These are phyloP conservation scores for Coniochaeta hoffmannii DNA, from an alignment of 2,329 filamentous ascomycete species.

Conservation along the genomic window DNA sequence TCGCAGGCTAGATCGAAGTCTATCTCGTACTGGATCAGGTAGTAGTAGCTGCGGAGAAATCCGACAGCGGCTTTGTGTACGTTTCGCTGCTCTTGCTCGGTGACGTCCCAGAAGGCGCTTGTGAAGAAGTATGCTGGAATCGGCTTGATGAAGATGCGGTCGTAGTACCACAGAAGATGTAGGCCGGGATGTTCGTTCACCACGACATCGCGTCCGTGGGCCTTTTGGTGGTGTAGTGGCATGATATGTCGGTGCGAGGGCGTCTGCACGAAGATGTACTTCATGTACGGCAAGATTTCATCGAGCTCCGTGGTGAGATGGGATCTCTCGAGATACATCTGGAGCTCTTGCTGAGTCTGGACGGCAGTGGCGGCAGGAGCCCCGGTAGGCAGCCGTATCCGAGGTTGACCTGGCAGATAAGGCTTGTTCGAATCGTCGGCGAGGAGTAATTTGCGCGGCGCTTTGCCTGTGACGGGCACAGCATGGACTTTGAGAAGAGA, in stretches of 20 bases:
- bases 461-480: neutral
- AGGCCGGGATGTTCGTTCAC: constrained; percentile 31
- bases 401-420: constrained; percentile 18
- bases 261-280: constrained; percentile 21
- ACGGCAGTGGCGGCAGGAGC: neutral
- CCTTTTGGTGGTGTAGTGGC: constrained; percentile 28
- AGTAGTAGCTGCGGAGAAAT: constrained; percentile 26
- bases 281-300: constrained; percentile 16
- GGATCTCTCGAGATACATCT: constrained; percentile 11
- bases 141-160: constrained; percentile 34
- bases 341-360: constrained; percentile 6
- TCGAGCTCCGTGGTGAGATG: constrained; percentile 15
- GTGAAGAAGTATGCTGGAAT: constrained; percentile 28
- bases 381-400: constrained; percentile 10
- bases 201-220: constrained; percentile 28
- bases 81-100: constrained; percentile 11
- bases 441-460: neutral
- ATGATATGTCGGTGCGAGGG: constrained; percentile 20
- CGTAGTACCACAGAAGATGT: constrained; percentile 32
- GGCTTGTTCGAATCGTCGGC: neutral
- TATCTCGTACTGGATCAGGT: constrained; percentile 24
- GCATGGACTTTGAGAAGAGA: neutral
- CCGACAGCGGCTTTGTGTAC: constrained; percentile 21
- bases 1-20: constrained; percentile 26
- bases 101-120: constrained; percentile 24